phyloP scores from a whole-genome alignment of 164 flowering plant species.

The Dillenia turbinata region DNA sequence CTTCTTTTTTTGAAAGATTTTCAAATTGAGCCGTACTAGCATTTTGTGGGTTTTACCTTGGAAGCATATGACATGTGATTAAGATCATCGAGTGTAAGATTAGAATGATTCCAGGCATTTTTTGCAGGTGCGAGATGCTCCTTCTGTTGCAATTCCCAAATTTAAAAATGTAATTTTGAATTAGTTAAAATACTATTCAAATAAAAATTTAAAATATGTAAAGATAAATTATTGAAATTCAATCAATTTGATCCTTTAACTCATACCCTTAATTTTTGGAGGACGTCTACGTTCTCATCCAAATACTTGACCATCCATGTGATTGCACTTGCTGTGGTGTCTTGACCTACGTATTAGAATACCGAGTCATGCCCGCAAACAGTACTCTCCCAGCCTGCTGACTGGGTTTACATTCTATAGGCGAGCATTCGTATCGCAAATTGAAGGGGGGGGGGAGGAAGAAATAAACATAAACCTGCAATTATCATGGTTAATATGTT shows the following conservation, averaged over 20 bases:
- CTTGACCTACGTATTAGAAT: slow-evolving; percentile 39
- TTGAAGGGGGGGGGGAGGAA: too few relatives aligned
- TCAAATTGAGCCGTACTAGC: neutral
- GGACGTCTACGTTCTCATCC: slow-evolving; percentile 50
- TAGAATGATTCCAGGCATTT: slow-evolving; percentile 13
- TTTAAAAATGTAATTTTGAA: neutral
- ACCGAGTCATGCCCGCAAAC: neutral
- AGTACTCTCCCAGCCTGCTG: neutral
- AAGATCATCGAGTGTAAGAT: slow-evolving; percentile 44
- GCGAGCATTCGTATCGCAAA: too few relatives aligned
- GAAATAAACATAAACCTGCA: slow-evolving; percentile 34
- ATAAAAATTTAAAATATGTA: neutral
- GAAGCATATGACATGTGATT: slow-evolving; percentile 52
- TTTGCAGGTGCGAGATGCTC: slow-evolving; percentile 30
- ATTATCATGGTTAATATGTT: slow-evolving; percentile 62
- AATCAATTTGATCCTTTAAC: neutral
- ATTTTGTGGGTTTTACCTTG: slow-evolving; percentile 33
- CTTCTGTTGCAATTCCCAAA: slow-evolving; percentile 20
- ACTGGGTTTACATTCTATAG: neutral
- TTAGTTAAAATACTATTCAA: neutral
- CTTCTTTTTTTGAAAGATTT: neutral
- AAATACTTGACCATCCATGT: slow-evolving; percentile 80
- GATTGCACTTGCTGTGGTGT: slow-evolving; percentile 71
- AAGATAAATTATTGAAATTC: too few relatives aligned
- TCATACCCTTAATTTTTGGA: slow-evolving; percentile 38